A percentile compares a stretch with the other conserved stretches of the same genome.
These are phyloP conservation scores for Thelephora terrestris DNA, from an alignment of 1,284 basidiomycete species.

Conservation along the genomic window DNA sequence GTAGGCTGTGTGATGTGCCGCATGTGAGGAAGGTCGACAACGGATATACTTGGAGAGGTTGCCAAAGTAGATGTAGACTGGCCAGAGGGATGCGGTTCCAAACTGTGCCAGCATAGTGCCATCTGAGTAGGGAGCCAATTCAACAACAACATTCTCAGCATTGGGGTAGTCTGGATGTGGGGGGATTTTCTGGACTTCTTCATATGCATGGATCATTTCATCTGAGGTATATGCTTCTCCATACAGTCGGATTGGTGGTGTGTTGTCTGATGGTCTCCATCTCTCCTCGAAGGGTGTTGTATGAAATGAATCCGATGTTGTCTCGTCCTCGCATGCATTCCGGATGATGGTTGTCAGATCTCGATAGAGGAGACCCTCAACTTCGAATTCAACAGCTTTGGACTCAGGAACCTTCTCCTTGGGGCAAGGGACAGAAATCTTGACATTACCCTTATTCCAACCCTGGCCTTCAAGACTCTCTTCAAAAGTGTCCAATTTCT, in stretches of 20 bases:
- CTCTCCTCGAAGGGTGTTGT: too few relatives aligned
- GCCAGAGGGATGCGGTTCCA: conserved; percentile 23
- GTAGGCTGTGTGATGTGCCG: conserved; percentile 22
- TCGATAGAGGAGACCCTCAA: conserved; percentile 15
- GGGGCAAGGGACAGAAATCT: conserved; percentile 16
- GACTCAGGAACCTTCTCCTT: conserved; percentile 11
- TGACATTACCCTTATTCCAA: conserved; percentile 17
- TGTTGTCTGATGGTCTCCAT: conserved; percentile 8
- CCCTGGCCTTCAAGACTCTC: conserved; percentile 11
- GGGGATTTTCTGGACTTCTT: too few relatives aligned
- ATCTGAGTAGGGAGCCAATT: conserved; percentile 14
- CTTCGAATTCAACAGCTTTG: conserved; percentile 14
- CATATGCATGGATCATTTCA: neutral
- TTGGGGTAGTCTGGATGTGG: too few relatives aligned
- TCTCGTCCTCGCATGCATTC: too few relatives aligned
- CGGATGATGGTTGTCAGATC: too few relatives aligned
- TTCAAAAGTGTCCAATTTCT: conserved; percentile 9
- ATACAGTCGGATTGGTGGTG: conserved; percentile 21
- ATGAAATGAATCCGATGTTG: too few relatives aligned
- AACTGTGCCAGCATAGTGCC: conserved; percentile 22
- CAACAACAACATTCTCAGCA: neutral
- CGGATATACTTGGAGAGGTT: too few relatives aligned
- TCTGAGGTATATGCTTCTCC: conserved; percentile 10
- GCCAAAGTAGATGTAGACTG: conserved; percentile 23
- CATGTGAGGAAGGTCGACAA: conserved; percentile 15